Evolutionary conservation across 805 yeast species (phyloP).

Genomic region (Candida silvicultrix): DNA sequence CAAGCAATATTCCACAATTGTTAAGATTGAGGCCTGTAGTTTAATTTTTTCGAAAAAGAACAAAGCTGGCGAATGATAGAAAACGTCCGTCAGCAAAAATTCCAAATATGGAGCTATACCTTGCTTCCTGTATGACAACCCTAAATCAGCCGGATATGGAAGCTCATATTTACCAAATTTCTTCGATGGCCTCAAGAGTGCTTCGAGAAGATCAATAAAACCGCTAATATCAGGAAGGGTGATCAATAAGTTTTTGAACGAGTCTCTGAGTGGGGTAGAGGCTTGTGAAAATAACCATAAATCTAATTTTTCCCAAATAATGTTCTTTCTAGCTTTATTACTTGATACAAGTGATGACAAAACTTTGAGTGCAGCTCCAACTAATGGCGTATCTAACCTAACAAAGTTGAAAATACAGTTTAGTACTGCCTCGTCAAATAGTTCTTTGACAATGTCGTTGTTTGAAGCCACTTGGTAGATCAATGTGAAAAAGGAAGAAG

Average conservation of each 20-base stretch:
- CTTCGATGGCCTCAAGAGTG: constrained; percentile 23
- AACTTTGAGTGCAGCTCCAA: constrained; percentile 51
- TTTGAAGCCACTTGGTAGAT: constrained; percentile 46
- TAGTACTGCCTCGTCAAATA: constrained; percentile 23
- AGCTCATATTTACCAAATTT: constrained; percentile 33
- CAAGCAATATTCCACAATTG: constrained; percentile 42
- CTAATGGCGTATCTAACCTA: constrained; percentile 38
- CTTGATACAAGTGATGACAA: constrained; percentile 50
- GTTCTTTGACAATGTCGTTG: constrained; percentile 27
- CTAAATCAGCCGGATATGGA: constrained; percentile 59
- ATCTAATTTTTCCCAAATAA: constrained; percentile 68
- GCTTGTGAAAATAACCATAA: constrained; percentile 48
- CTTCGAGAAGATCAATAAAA: constrained; percentile 46
- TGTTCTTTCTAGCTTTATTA: constrained; percentile 33
- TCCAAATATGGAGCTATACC: constrained; percentile 83
- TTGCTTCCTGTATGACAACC: constrained; percentile 48
- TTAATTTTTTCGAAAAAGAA: constrained; percentile 27
- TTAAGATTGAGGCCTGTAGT: constrained; percentile 50
- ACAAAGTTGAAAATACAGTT: constrained; percentile 39
- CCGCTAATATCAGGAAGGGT: constrained; percentile 54
- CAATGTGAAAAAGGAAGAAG: constrained; percentile 69
- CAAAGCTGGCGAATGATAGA: constrained; percentile 43
- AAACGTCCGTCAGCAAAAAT: constrained; percentile 59
- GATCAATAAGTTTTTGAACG: constrained; percentile 39
- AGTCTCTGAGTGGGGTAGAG: constrained; percentile 31